Evolutionary conservation across 202 grass and related monocot genomes (phyloP), one percentile per base, ranked within the genome.

Genomic region (Panicum hallii): DNA sequence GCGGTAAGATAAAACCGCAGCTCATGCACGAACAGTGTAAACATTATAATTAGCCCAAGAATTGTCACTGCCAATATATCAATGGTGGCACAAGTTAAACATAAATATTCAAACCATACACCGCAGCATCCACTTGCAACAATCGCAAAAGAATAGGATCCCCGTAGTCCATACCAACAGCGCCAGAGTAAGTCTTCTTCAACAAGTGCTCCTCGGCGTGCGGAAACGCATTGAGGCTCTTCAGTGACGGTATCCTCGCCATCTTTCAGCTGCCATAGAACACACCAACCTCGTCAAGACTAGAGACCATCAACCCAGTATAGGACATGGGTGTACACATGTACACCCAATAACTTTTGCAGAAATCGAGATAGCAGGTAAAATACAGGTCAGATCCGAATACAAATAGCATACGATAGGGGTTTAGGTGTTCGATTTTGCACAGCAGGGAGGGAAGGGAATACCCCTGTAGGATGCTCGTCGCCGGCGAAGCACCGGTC

Each of bases 181-280:
- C 96, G 15, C 96, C 96, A 48, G 93, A 99, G 70, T 82, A 89
- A 55, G 96, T 99, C 84, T 99, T 99, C 90, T 94, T 84, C 72
- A 99, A 49, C 79, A 99, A 56, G 72, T 99, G 96, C 65, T 99
- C 93, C 64, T 99, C 93, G 15, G 96, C 96, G 57, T 93, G 96
- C 44, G 93, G 96, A 19, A 99, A 99, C 41, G 93, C 96, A 83
- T 99, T 91, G 64, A 99, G 92, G 86, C 90, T 99, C 88, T 83
- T 95, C 75, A 99, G 84, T 22, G 91, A 89, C 56, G 91, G 90
- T 72, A 99, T 86, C 80, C 87, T 92, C 71, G 89, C 81, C 93
- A 98, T 98, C 64, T 75, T 88, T 49, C 76, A 58, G 78, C 92
- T 90, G 79, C 47, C 71, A 52, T 42, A 55, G 23, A 55, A 67